A percentile compares a stretch with the other conserved stretches of the same genome.
Evolutionary conservation across 345 rosid species (phyloP).

Genomic region (Eucalyptus curtisii): DNA sequence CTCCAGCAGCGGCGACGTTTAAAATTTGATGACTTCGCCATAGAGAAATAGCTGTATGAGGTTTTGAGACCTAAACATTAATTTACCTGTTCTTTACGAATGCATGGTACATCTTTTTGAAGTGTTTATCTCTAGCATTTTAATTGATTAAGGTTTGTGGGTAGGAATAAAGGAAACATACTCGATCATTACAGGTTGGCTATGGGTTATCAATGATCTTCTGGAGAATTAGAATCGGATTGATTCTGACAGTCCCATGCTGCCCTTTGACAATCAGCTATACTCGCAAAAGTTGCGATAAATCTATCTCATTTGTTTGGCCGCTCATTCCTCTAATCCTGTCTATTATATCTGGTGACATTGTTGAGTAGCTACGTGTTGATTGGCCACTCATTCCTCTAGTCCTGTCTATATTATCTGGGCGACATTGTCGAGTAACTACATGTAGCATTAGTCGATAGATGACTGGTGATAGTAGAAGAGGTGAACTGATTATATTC

Average conservation of each 20-base stretch:
- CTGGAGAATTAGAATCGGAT: neutral
- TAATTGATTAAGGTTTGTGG: neutral
- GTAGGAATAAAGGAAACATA: neutral
- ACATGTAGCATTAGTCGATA: conserved; percentile 64
- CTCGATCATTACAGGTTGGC: neutral
- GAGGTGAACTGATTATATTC: conserved; percentile 48
- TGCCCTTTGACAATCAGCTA: neutral
- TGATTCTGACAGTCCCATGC: neutral
- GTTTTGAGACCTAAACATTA: neutral
- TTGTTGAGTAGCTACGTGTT: conserved; percentile 71
- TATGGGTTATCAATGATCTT: neutral
- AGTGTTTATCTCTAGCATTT: neutral
- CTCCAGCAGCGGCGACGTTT: conserved; percentile 25
- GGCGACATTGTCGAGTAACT: conserved; percentile 92
- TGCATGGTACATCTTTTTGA: neutral
- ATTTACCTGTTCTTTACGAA: neutral
- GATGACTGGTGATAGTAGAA: conserved; percentile 24
- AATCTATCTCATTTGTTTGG: neutral
- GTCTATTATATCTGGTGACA: conserved; percentile 63
- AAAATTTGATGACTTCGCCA: neutral
- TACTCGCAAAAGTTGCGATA: neutral
- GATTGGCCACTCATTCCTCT: neutral
- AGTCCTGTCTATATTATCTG: conserved; percentile 17
- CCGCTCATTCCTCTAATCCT: neutral
- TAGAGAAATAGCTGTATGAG: neutral